A percentile compares a stretch with the other conserved stretches of the same genome.
These are phyloP conservation scores for Ophiostoma populinum DNA, from an alignment of 2,329 filamentous ascomycete genomes.

Conservation along the genomic window DNA sequence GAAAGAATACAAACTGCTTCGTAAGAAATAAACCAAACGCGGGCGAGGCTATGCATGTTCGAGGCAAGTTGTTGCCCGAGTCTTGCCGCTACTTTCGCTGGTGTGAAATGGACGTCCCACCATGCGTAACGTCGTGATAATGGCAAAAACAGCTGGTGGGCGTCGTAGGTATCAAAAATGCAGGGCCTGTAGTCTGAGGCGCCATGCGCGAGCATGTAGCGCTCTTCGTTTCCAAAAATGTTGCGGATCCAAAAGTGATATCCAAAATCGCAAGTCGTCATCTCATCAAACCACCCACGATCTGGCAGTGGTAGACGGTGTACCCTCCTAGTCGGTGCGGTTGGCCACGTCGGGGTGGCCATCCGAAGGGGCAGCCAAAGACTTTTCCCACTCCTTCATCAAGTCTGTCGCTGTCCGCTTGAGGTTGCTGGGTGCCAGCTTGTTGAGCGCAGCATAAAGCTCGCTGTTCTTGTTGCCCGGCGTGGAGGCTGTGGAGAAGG, in stretches of 20 bases:
- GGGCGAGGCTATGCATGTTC: too few species aligned
- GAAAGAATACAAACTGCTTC: background rate
- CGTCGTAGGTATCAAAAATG: too few species aligned
- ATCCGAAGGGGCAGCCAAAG: conserved; percentile 35
- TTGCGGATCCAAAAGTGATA: too few species aligned
- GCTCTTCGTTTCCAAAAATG: too few species aligned
- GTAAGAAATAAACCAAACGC: background rate
- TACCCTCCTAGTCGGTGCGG: background rate
- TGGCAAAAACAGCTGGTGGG: too few species aligned
- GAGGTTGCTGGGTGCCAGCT: conserved; percentile 57
- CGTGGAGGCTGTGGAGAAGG: conserved; percentile 8
- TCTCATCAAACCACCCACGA: too few species aligned
- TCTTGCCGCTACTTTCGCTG: too few species aligned
- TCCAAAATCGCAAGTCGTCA: too few species aligned
- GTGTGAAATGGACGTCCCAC: too few species aligned
- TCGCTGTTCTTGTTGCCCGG: conserved; percentile 32
- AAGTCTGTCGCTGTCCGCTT: conserved; percentile 70
- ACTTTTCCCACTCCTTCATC: conserved; percentile 85
- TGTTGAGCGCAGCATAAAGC: conserved; percentile 39
- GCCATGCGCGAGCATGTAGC: too few species aligned
- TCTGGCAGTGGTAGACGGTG: too few species aligned
- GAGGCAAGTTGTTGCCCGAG: background rate
- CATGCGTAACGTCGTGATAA: background rate
- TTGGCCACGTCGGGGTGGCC: background rate
- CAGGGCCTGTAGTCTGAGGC: too few species aligned